Base-by-base conservation (phyloP, 1,284 basidiomycete species). In the Entoloma clypeatum region DNA sequence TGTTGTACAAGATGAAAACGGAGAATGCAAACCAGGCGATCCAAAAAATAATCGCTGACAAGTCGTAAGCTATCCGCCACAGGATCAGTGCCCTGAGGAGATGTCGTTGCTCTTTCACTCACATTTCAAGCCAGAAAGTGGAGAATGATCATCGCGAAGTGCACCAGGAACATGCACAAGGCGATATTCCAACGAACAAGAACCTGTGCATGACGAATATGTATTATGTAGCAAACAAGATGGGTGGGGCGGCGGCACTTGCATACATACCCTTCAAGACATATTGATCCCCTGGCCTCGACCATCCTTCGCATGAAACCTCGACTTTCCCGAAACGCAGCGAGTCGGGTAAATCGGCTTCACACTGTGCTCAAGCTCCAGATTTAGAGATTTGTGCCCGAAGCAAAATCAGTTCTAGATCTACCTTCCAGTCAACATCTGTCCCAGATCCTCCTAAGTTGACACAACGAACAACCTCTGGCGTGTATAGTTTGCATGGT, bases 271-370 rank as follows among this genome's bases (percentile, higher is more conserved):
- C 90, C 71, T 91, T 90, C 43, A 95, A 64, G 9, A 97, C 85
- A 57, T 83, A 80, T 0, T 77, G 72, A 62, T 97, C 92, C 1
- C 88, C 86, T 0, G 91, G 75, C 18, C 72, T 65, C 24, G 72
- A 75, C 81, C 84, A 97, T 7, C 93, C 92, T 67, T 97, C 93
- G 55, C 93, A 97, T 14, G 79, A 82, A 1, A 97, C 72, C 48
- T 74, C 63, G 3, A 95, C 81, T 42, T 79, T 72, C 6, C 93
- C 93, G 45, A 97, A 83, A 10, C 89, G 71, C 40, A 94, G 60
- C 2, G 78, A 69, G 30, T 81, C 78, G 2, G 92, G 92, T 7
- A 97, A 68, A 58, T 97, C 92, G 5, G 92, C 88, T 58, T 91
- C 81, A 60, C 93, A 97, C 83, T 91, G 21, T n/a, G 34, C 11